Percentiles rank a stretch among this genome's conserved stretches.
Conservation (phyloP, 1,284 basidiomycete species). For the Sanghuangporus baumii region DNA sequence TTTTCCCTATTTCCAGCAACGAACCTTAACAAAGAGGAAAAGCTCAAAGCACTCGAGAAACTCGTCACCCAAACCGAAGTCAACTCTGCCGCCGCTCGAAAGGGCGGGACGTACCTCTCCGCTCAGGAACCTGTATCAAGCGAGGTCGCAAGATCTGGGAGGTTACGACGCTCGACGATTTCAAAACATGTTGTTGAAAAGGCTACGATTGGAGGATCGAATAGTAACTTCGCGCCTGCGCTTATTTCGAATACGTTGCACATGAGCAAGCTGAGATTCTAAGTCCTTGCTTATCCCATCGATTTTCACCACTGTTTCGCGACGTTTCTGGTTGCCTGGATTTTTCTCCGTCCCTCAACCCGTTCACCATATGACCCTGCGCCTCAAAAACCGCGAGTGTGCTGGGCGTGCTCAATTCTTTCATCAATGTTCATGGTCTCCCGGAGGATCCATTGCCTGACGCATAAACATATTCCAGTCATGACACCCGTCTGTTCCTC, state of each 20-base stretch:
- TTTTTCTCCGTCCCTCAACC: background rate
- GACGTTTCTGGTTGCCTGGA: background rate
- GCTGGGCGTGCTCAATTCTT: background rate
- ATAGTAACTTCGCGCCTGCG: conserved; percentile 10
- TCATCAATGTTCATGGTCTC: background rate
- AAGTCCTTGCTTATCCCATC: background rate
- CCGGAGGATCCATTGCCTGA: background rate
- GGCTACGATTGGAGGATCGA: conserved; percentile 14
- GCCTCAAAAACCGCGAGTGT: too few species aligned
- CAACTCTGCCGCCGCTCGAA: background rate
- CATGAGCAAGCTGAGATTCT: conserved; percentile 12
- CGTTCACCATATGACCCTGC: background rate
- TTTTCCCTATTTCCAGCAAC: background rate
- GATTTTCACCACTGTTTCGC: background rate
- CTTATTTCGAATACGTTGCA: conserved; percentile 14
- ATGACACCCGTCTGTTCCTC: background rate
- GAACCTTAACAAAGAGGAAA: conserved; percentile 17
- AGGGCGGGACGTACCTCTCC: conserved; percentile 10
- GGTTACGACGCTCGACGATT: conserved; percentile 14
- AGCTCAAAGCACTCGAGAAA: conserved; percentile 13
- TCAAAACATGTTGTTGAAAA: conserved; percentile 18
- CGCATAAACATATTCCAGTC: background rate
- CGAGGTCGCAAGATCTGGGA: conserved; percentile 15
- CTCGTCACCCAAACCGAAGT: conserved; percentile 13
- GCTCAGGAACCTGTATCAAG: conserved; percentile 15